Base-by-base conservation (phyloP, 2,329 filamentous ascomycete genomes). In the Ceratocystis cubensis region DNA sequence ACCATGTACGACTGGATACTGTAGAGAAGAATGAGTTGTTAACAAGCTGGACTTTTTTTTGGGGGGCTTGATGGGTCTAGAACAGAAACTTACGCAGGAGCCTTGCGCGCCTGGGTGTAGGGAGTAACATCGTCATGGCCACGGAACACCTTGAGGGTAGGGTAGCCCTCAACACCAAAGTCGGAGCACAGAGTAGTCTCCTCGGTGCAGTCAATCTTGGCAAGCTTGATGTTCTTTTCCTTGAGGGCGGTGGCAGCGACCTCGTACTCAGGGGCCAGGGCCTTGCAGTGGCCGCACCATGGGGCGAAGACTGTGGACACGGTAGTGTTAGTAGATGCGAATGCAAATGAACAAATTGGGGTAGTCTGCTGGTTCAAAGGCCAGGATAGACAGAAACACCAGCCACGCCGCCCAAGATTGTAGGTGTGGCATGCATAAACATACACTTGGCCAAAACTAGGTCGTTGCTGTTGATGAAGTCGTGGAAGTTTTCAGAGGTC, bases 271-370 rank as follows among this genome's bases (percentile, higher is more conserved):
- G 89, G 89, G 69, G 89, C 94, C 71, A 99, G 89, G 69, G 93
- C 93, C 83, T 99, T 97, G 88, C 93, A 97, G 84, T 97, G 93
- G 71, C 92, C 93, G 73, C 89, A 96, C 92, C 93, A 96, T 72
- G 93, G 92, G 71, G 93, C 93, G 77, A 90, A 96, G 85, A 96
- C 88, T 91, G 70, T 68, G 5, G 61, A 66, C 66, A 57, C 33
- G 15, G 3, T 48, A 13, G 28, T 59, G 28, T 59, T 37, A 59
- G 56, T 41, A 41, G 37, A 41, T 41, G 37, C 37, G 13, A 41
- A 41, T 15, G 3, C 37, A 41, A 4, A 41, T 41, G 37, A 41
- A 15, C 37, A 5, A 15, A 15, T 41, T 41, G 37, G 13, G 13
- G 13, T 15, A 37, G 33, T 37, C 8, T 10, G 33, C 8, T 37